Evolutionary conservation across 2,329 filamentous ascomycete species (phyloP), one percentile per base, ranked within the genome.

Genomic region (Laburnicola sp.): DNA sequence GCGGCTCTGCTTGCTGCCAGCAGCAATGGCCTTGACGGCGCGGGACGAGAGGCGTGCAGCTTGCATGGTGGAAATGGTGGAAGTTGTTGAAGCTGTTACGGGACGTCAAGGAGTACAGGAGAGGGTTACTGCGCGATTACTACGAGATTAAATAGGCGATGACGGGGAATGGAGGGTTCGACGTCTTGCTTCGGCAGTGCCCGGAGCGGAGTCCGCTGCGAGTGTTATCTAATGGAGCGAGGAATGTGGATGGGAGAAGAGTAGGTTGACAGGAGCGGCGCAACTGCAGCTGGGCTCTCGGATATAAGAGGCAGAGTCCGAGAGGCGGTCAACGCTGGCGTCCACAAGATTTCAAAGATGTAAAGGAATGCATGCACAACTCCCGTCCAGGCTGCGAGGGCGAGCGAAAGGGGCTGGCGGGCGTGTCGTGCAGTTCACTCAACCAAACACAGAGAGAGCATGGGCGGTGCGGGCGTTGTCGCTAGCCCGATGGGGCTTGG

Each of bases 21-120:
- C 65, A 61, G 73, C 68, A 50, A 76, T 63, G 56, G 70, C 74
- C 56, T 66, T 70, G 53, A 78, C 70, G 60, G 74, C 74, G 58
- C 74, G 73, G 52, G 74, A 72, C 50, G 72, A 71, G 23, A 71
- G 66, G 68, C 75, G 63, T 58, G 74, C 70, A 57, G 74, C 72
- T 48, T 74, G 73, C 76, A 76, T 77, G 58, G 49, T 65, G 44
- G 35, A 46, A 41, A 27, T 42, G 26, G 28, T 16, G 16, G 16
- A 16, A 16, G 16, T 16, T 16, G 16, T 16, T 32, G 32, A 16
- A 39, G 21, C 36, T 25, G 37, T 37, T 34, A 40, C 10, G 26
- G 16, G 46, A 40, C 25, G 35, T 50, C 43, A 26, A 52, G 54
- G 35, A 41, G 53, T 27, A 31, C 39, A 27, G 26, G 43, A 51